phyloP scores from a whole-genome alignment of 2,329 filamentous ascomycete genomes.

The Fusarium chlamydosporum region DNA sequence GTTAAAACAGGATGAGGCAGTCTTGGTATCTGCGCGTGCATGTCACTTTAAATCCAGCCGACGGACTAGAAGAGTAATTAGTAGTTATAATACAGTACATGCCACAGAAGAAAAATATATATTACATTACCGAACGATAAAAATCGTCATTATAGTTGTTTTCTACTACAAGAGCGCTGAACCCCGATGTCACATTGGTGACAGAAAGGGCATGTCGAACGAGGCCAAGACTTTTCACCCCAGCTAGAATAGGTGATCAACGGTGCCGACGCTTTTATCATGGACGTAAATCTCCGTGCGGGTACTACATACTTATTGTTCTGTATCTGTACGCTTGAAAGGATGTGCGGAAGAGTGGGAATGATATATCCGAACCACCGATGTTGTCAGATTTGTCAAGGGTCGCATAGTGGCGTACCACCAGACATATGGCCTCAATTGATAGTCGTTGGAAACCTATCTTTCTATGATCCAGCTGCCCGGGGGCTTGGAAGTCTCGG shows the following conservation, averaged over 20 bases:
- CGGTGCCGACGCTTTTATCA: neutral
- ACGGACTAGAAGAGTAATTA: neutral
- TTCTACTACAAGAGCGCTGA: neutral
- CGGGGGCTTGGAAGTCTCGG: too few relatives aligned
- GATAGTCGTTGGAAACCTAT: too few relatives aligned
- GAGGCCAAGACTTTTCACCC: neutral
- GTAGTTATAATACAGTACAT: neutral
- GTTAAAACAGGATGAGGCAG: conserved; percentile 25
- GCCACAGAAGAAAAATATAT: neutral
- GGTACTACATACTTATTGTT: too few relatives aligned
- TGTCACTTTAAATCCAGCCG: neutral
- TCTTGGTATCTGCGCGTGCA: neutral
- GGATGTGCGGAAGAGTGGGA: too few relatives aligned
- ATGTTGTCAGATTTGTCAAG: too few relatives aligned
- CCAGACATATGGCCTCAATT: too few relatives aligned
- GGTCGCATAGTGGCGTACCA: too few relatives aligned
- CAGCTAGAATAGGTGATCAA: neutral
- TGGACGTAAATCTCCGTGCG: conserved; percentile 2
- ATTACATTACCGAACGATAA: too few relatives aligned
- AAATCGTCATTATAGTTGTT: neutral
- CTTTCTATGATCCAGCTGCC: too few relatives aligned
- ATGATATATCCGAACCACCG: too few relatives aligned
- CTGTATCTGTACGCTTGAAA: too few relatives aligned
- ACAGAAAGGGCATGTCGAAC: neutral
- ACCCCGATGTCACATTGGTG: conserved; percentile 1